These are phyloP conservation scores for Ambrosia artemisiifolia DNA, from an alignment of 129 eudicot genomes.

Conservation along the genomic window DNA sequence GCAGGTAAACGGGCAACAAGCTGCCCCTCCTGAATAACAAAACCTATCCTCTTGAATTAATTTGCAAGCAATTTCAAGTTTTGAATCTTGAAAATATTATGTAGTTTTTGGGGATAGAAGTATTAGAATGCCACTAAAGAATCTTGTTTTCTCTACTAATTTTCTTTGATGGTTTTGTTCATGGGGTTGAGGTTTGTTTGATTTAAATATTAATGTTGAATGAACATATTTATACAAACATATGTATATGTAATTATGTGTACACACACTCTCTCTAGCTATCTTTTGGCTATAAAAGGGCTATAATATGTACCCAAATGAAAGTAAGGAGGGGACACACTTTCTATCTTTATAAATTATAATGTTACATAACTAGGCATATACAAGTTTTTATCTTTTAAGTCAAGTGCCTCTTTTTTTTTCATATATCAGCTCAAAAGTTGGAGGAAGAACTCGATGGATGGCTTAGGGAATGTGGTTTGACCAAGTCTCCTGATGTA, in stretches of 20 bases:
- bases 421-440: constrained; percentile 67
- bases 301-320: no score
- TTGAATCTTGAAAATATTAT: not conserved
- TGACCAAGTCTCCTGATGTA: constrained; percentile 81
- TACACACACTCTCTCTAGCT: no score
- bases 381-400: not conserved
- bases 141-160: no score
- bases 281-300: no score
- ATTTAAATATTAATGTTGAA: not conserved
- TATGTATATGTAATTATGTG: not conserved
- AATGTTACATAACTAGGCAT: not conserved
- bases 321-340: not conserved
- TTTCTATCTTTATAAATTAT: not conserved
- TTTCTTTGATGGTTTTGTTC: not conserved
- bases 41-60: no score
- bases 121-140: not conserved
- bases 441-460: constrained; percentile 81
- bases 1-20: no score
- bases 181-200: not conserved
- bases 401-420: not conserved
- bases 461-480: constrained; percentile 70
- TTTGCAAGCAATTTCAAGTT: not conserved
- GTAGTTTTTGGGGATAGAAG: not conserved
- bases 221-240: not conserved
- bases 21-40: no score